Base-by-base conservation (phyloP, 2,329 filamentous ascomycete species). In the Cephalotrichum gorgonifer region DNA sequence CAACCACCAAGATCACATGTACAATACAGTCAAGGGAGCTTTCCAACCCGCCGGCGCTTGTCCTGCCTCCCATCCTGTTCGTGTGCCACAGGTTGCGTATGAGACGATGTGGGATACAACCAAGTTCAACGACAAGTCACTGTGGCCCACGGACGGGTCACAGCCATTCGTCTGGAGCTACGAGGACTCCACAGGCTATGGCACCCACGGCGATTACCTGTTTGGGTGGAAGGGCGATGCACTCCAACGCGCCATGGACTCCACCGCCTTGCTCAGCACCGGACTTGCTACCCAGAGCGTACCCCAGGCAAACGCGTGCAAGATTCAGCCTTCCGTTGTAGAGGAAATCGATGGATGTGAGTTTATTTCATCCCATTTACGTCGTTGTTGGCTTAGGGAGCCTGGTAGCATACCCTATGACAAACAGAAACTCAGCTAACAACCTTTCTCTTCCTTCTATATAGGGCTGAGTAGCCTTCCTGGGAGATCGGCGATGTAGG, bases 1-100 rank as follows among this genome's bases (percentile, higher is more conserved):
- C 1, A 67, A 80, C 59, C 77, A 82, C 60, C 73, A 71, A 55
- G 74, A 64, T 46, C 79, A 82, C 55, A 70, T 82, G 48, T 50
- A 41, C 48, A 45, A 45, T 22, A 50, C 48, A n/a, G 42, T 49
- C 28, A 26, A 30, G 28, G 47, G 47, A 7, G 47, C 41, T 2
- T 50, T 50, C 48, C 23, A 27, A 3, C 31, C 33, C 57, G 54
- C 50, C 15, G 59, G 58, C 31, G 57, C 60, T 11, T 72, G 69
- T 53, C 68, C 70, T 1, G 44, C 58, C 31, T 63, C 59, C 6
- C 67, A 74, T 57, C 71, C 71, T 6, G 61, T 67, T 5, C 43
- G 43, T 11, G 31, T 44, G 14, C 48, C 48, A n/a, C 48, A 50
- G 35, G 48, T 50, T 3, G 35, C 48, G 17, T 76, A 69, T 57